Evolutionary conservation across 1,284 basidiomycete genomes (phyloP).

Genomic region (Ceratobasidium sp.): DNA sequence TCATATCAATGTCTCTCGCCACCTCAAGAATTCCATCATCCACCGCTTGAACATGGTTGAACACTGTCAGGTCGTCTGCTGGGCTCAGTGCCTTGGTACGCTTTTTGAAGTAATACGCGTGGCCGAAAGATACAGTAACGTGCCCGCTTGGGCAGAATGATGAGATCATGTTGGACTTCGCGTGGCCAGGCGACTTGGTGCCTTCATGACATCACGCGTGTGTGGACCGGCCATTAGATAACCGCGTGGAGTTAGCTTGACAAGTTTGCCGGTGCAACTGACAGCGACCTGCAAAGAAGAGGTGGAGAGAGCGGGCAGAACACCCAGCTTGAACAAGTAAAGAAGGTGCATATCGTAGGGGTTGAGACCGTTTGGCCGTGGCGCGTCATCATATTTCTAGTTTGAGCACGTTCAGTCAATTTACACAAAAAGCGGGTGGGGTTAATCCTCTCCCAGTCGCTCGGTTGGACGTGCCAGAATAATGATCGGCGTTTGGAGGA

Average conservation of each 20-base stretch:
- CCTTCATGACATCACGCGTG: background rate
- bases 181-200: background rate
- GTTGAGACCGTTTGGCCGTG: background rate
- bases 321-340: background rate
- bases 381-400: background rate
- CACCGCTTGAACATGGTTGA: background rate
- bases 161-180: background rate
- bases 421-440: slow-evolving; percentile 3
- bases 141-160: background rate
- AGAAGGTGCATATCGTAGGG: background rate
- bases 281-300: background rate
- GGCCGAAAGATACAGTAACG: background rate
- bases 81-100: background rate
- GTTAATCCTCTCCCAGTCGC: background rate
- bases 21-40: too few species aligned
- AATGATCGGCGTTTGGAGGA: background rate
- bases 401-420: background rate
- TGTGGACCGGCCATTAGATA: background rate
- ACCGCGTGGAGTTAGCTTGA: background rate
- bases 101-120: background rate
- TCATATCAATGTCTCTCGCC: too few species aligned
- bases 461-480: background rate
- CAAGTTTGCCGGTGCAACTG: too few species aligned
- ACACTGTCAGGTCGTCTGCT: background rate
- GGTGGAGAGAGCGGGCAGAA: background rate